Evolutionary conservation across 495 filamentous ascomycete genomes (phyloP), one percentile per base, ranked within the genome.

Genomic region (Neurospora tetraspora): DNA sequence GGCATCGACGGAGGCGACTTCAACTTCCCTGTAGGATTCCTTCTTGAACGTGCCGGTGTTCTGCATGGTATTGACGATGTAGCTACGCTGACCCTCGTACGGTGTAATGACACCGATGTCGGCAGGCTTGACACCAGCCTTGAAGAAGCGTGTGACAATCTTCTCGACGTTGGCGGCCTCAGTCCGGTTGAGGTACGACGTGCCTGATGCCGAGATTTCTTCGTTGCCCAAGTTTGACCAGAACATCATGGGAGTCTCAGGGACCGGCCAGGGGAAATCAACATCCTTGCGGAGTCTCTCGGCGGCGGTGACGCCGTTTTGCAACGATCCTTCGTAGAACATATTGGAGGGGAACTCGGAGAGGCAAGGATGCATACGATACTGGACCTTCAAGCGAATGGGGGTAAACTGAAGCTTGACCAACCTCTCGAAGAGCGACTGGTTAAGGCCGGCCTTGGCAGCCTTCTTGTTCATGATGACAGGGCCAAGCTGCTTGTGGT

Each of bases 401-500:
- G 96, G 96, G 9, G 90, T 91, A 78, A 94, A 92, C n/a, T 92
- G 92, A 59, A 98, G 86, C 76, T 94, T 94, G 77, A 99, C 96
- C 43, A 99, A 86, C 77, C 96, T 93, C 82, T 99, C 96, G 76
- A 99, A 99, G 61, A 99, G 88, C 11, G 94, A 97, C 82, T 98
- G 96, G 81, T 98, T 98, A 34, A 99, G 84, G 74, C 96, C 96
- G 71, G 96, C 96, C 82, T 98, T 98, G 74, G 96, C 96, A 4
- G 96, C 96, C 82, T 98, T 98, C 88, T 99, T 99, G 87, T 98
- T 98, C 96, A 99, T 99, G 81, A 99, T 98, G 77, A 99, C 96
- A 10, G 96, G 96, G 0, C 96, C 96, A 72, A 99, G 90, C 81
- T 99, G 96, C 81, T 98, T 96, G 82, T 99, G 96, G 83, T 99